Evolutionary conservation across 129 eudicot genomes (phyloP), one percentile per base, ranked within the genome.

Genomic region (Erigeron canadensis): DNA sequence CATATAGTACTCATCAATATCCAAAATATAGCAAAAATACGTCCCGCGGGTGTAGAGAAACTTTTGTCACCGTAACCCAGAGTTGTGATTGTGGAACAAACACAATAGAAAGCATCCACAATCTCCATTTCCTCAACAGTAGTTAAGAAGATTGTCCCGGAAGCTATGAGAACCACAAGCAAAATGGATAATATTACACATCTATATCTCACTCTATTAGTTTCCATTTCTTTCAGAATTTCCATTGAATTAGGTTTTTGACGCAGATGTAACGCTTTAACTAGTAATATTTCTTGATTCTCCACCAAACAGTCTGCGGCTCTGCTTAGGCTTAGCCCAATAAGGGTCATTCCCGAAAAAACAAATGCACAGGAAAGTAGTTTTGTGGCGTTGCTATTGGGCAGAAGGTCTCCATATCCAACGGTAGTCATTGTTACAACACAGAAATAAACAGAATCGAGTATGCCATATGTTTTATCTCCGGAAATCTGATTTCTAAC

Each of bases 381-480:
- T 79, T 94, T 94, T 22, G 92, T 38, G 38, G 77, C 40, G 1
- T 74, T 44, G 38, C 88, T 89, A 53, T 79, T 63, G 0, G 98
- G 98, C 19, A 87, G 84, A 28, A 94, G 93, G 68, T 94, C 98
- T 43, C 98, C 98, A 58, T 94, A 94, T 21, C 98, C 98, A 63
- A 94, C 98, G 1, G 92, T 89, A 22, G 96, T 89, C 96, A 94
- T 94, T 41, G 96, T 94, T 34, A 94, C 98, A 5, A 94, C 70
- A 81, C 98, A 94, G 71, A 89, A 89, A 75, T 94, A 94, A 47
- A 89, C 77, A 18, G 90, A 81, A 75, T 94, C 98, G 2, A 94
- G 86, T 54, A 89, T 18, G 38, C 80, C 90, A 46, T 77, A 61
- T 39, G 86, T 82, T 86, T 86, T 87, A 8, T 18, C 63, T 44